phyloP scores from a whole-genome alignment of 805 yeast species.

The Schwanniomyces pseudopolymorphus region DNA sequence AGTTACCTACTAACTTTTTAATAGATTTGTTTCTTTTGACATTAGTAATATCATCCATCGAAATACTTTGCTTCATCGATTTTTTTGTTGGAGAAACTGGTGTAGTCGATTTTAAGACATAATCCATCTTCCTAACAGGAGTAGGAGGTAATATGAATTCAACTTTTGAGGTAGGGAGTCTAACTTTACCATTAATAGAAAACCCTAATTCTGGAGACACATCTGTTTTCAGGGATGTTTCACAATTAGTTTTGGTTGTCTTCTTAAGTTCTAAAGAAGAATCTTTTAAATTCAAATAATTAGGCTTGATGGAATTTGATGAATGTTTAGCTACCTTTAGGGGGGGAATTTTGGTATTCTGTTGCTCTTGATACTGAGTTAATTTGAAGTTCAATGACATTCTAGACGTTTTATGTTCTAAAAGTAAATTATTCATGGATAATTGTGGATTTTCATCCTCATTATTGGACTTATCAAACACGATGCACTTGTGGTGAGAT shows the following conservation, averaged over 20 bases:
- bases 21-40: slow-evolving; percentile 32
- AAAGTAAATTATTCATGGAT: slow-evolving; percentile 35
- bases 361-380: slow-evolving; percentile 18
- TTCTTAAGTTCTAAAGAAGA: slow-evolving; percentile 40
- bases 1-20: slow-evolving; percentile 39
- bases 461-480: slow-evolving; percentile 22
- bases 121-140: slow-evolving; percentile 63
- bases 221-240: slow-evolving; percentile 4
- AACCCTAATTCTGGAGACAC: slow-evolving; percentile 33
- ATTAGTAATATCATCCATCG: slow-evolving; percentile 10
- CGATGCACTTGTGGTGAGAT: slow-evolving; percentile 32
- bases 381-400: slow-evolving; percentile 29
- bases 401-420: slow-evolving; percentile 39
- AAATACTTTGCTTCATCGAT: neutral
- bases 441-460: slow-evolving; percentile 37
- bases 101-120: slow-evolving; percentile 16
- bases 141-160: slow-evolving; percentile 59
- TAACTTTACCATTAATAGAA: slow-evolving; percentile 48
- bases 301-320: slow-evolving; percentile 23
- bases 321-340: slow-evolving; percentile 6
- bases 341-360: slow-evolving; percentile 1
- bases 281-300: slow-evolving; percentile 39
- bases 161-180: slow-evolving; percentile 50
- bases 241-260: slow-evolving; percentile 13
- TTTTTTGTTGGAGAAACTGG: slow-evolving; percentile 9